Base-by-base conservation (phyloP, 352 stramenopile genomes). In the Phytophthora megakarya region DNA sequence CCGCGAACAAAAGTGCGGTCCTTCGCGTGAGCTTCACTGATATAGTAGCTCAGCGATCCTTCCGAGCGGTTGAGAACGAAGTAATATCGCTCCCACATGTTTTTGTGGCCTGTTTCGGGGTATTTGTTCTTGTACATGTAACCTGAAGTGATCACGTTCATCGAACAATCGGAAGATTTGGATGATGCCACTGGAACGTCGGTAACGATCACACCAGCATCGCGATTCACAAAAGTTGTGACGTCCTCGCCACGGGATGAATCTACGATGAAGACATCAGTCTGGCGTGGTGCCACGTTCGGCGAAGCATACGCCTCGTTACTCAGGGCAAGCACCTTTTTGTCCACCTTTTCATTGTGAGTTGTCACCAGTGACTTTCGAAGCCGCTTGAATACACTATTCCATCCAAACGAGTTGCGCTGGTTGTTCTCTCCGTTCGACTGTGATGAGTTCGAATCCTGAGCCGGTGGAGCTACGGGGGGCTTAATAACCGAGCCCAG, bases 91-190 rank as follows among this genome's bases (percentile, higher is more conserved):
- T 95, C 87, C 87, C 87, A 95, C 28, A 92, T 39, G 35, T 93
- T 86, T 15, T 80, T 70, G 69, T 95, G 83, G 12, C 87, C 87
- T 1, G 84, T 91, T 64, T 93, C 85, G 0, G 87, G 84, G 21
- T 93, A 78, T 63, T 90, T 91, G 78, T 80, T 95, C 63, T 93
- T 92, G 73, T 93, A 95, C 84, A 95, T 92, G 75, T 95, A 95
- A 5, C 87, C 87, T n/a, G 75, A 76, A 21, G 84, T 93, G 35
- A 93, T 53, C 16, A 90, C 80, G 47, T 93, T 92, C 61, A 78
- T 73, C 6, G 60, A 61, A 35, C 54, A 61, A 23, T 72, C 70
- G 6, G 70, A 69, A 10, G 50, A 65, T 35, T 76, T 78, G 10
- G 69, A 72, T 7, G 61, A 73, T 25, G 74, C 67, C 0, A 65